Conservation (phyloP, 331 rosid genomes). For the Spiraea crenata region DNA sequence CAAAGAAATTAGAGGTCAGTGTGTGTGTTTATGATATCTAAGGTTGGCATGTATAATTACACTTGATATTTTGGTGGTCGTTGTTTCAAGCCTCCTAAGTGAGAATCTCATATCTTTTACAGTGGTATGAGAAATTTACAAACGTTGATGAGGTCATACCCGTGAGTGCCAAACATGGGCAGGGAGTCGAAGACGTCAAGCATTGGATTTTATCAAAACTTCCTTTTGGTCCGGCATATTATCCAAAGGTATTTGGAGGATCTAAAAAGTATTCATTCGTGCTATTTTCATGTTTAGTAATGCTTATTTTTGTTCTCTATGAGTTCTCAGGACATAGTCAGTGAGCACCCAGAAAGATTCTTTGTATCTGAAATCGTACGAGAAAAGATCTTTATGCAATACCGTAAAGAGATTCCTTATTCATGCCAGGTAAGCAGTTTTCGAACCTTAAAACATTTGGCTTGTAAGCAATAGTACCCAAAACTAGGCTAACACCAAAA, state of each 20-base stretch:
- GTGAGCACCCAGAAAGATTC: slow-evolving; percentile 97
- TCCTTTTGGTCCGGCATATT: slow-evolving; percentile 86
- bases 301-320: slow-evolving; percentile 25
- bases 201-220: slow-evolving; percentile 93
- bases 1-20: slow-evolving; percentile 90
- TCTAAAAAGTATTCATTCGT: neutral
- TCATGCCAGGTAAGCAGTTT: slow-evolving; percentile 68
- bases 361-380: slow-evolving; percentile 86
- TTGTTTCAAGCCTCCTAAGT: slow-evolving; percentile 2
- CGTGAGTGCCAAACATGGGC: slow-evolving; percentile 94
- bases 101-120: slow-evolving; percentile 28
- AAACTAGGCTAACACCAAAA: too few relatives aligned
- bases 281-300: slow-evolving; percentile 10
- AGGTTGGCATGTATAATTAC: slow-evolving; percentile 17
- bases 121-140: slow-evolving; percentile 93
- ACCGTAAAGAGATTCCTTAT: slow-evolving; percentile 88
- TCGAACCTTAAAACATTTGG: slow-evolving; percentile 13
- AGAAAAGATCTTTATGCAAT: slow-evolving; percentile 95
- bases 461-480: neutral
- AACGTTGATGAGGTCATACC: slow-evolving; percentile 92
- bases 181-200: slow-evolving; percentile 89
- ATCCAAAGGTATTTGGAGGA: slow-evolving; percentile 69
- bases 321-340: slow-evolving; percentile 74
- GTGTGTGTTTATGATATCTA: slow-evolving; percentile 31
- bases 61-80: neutral